These are phyloP conservation scores for Austropuccinia psidii DNA, from an alignment of 1,284 basidiomycete species.

Conservation along the genomic window DNA sequence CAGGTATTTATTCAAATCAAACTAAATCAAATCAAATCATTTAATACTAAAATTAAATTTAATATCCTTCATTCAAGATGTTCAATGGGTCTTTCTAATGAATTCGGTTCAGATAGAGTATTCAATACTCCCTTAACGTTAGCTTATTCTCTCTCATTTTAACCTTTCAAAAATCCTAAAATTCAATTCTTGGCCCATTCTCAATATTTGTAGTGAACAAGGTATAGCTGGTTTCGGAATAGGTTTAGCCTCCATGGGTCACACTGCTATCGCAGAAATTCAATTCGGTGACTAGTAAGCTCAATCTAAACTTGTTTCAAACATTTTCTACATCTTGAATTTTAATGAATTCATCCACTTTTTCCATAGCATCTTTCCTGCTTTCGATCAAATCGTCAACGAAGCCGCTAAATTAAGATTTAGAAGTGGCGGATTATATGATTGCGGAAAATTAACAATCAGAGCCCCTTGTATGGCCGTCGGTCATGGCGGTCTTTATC, in stretches of 20 bases:
- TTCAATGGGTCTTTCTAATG: constrained; percentile 72
- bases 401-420: constrained; percentile 91
- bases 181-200: neutral
- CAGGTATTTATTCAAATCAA: constrained; percentile 1
- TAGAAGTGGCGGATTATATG: constrained; percentile 73
- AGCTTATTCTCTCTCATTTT: neutral
- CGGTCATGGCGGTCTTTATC: constrained; percentile 86
- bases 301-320: neutral
- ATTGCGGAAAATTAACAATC: constrained; percentile 76
- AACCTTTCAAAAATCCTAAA: neutral
- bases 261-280: constrained; percentile 89
- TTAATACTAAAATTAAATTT: too few relatives aligned
- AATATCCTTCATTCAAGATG: too few relatives aligned
- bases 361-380: constrained; percentile 31
- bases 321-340: neutral
- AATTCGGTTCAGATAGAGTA: constrained; percentile 85
- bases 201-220: constrained; percentile 56
- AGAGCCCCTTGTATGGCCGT: constrained; percentile 82
- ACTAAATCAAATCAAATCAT: too few relatives aligned
- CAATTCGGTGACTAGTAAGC: constrained; percentile 52
- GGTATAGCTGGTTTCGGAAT: constrained; percentile 93
- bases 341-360: neutral
- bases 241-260: constrained; percentile 82
- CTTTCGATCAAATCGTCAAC: constrained; percentile 79
- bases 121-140: constrained; percentile 73